Evolutionary conservation across 2,329 filamentous ascomycete species (phyloP).

Genomic region (Elsinoe arachidis): DNA sequence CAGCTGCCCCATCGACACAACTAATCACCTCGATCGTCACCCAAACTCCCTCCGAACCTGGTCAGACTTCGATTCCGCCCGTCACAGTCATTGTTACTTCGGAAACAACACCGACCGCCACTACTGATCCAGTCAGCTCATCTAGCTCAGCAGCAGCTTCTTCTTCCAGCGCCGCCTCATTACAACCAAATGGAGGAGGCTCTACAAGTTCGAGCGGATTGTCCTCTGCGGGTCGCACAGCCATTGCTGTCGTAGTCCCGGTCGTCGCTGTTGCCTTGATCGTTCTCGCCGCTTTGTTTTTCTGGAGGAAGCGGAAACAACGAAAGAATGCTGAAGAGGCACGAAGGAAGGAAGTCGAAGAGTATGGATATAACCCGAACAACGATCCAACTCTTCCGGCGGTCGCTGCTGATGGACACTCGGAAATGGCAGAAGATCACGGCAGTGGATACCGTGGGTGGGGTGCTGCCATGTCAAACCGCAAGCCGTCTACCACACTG

Average conservation of each 20-base stretch:
- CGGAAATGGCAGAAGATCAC: constrained; percentile 71
- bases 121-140: constrained; percentile 13
- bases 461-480: constrained; percentile 63
- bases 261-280: constrained; percentile 80
- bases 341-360: constrained; percentile 89
- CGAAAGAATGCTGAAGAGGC: constrained; percentile 78
- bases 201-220: constrained; percentile 39
- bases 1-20: constrained; percentile 18
- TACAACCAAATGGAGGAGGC: constrained; percentile 16
- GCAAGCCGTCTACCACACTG: constrained; percentile 82
- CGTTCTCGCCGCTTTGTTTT: constrained; percentile 65
- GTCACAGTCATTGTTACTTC: constrained; percentile 22
- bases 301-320: constrained; percentile 84
- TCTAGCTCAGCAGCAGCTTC: constrained; percentile 16
- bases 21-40: constrained; percentile 21
- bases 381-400: constrained; percentile 72
- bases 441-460: constrained; percentile 83
- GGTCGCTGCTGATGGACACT: constrained; percentile 44
- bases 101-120: constrained; percentile 15
- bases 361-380: constrained; percentile 97
- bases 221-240: constrained; percentile 61
- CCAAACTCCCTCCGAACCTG: constrained; percentile 14
- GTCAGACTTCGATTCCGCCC: constrained; percentile 12
- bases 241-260: constrained; percentile 87
- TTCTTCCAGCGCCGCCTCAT: constrained; percentile 18